Evolutionary conservation across 2,329 filamentous ascomycete genomes (phyloP), one percentile per base, ranked within the genome.

Genomic region (Hymenotorrendiella dingleyae): DNA sequence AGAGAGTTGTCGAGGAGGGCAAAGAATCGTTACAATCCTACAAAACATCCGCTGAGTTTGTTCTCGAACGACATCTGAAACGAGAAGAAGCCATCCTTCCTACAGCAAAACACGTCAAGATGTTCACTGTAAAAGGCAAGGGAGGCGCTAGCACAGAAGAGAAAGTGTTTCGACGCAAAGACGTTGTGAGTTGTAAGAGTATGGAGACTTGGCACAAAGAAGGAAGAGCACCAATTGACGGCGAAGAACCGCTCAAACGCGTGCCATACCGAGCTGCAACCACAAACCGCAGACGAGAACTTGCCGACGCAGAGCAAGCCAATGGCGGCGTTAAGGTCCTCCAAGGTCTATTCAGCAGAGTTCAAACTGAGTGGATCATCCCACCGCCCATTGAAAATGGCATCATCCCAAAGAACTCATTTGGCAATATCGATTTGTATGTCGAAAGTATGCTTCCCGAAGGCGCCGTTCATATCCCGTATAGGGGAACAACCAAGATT

Each of bases 121-220:
- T 76, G 9, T 96, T 97, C 63, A 78, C 72, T 4, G 79, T 80
- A 46, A 82, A 80, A 35, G 82, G 78, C 8, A 95, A 91, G 63
- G 84, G 82, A 11, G 78, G 80, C 33, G 67, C 75, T 3, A 82
- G 82, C 3, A 84, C 83, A 33, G 78, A 86, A 45, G 88, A 95
- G 60, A 81, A 86, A 1, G 88, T 97, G 0, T 97, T 80, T 59
- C 74, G 74, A 1, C 81, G 91, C 24, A 75, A 77, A 40, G 90
- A 97, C 52, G 80, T 97, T 0, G 79, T 90, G 2, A 73, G 76
- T 28, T 94, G 94, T 62, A 90, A 95, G 63, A 94, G 87, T 21
- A 84, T 86, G 1, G 93, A 98, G 62, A 95, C 87, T 1, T 98
- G 93, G 93, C 93, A 97, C 62, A 96, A 96, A 62, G 91, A 96